Base-by-base conservation (phyloP, 768 basidiomycete species). In the Tulasnella sp. region DNA sequence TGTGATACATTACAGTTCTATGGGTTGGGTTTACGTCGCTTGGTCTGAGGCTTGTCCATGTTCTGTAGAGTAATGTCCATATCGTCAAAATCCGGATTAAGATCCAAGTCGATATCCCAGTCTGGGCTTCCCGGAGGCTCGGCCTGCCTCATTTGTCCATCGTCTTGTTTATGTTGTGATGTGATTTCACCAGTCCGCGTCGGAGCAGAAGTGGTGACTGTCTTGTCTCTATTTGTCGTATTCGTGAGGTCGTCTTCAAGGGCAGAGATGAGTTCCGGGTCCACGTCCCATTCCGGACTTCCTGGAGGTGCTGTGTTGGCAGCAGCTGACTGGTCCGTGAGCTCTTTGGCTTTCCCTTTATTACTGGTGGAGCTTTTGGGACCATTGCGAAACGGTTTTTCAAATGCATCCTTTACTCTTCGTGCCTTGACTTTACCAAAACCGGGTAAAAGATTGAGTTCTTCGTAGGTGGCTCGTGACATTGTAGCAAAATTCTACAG, bases 391-490 rank as follows among this genome's bases (percentile, higher is more conserved):
- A 99, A 84, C 0, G 89, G 88, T 53, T 84, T 82, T 50, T 85
- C 81, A 65, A 99, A 92, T 0, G 91, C 87, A 51, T 88, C 92
- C 58, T 82, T 81, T 29, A 96, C 73, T 35, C 92, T 81, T 59
- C 77, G 84, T 52, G 93, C 91, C 64, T 98, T 98, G 42, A 91
- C 81, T 56, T 86, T 85, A 7, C 92, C 93, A 47, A 98, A 83
- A 0, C 95, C 95, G 0, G 95, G 93, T 20, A 95, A 77, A 40
- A 77, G 78, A 53, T 81, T 76, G 2, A 99, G 68, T 57, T 81
- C 78, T 51, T 86, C 83, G 0, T 79, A 60, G 1, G 80, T 76
- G 4, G 86, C 81, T 45, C 68, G 73, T 8, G 84, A 75, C 27
- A 98, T 86, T 50, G 79, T 77, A 1, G 83, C 76, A 60, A 98